These are phyloP conservation scores for Nakaseomyces sp. DNA, from an alignment of 1,139 yeast species.

Conservation along the genomic window DNA sequence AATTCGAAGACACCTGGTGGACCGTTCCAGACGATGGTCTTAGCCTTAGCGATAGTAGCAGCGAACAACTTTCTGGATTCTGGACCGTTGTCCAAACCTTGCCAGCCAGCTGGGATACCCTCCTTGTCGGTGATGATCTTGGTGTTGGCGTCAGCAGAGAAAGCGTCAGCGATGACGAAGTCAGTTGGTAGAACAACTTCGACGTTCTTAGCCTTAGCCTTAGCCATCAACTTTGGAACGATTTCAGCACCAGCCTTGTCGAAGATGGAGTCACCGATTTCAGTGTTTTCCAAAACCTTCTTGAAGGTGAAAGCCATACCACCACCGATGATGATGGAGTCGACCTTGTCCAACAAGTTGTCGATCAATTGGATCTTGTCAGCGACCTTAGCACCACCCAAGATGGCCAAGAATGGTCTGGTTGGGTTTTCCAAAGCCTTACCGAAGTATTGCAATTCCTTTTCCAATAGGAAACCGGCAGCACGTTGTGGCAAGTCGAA, in stretches of 20 bases:
- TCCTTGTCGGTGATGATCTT: constrained; percentile 73
- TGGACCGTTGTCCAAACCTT: constrained; percentile 94
- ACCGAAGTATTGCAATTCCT: constrained; percentile 92
- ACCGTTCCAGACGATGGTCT: constrained; percentile 98
- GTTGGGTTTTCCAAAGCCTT: constrained; percentile 95
- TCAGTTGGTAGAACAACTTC: constrained; percentile 88
- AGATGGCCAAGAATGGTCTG: constrained; percentile 94
- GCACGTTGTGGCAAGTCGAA: constrained; percentile 88
- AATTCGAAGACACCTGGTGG: constrained; percentile 99
- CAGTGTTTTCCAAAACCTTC: constrained; percentile 75
- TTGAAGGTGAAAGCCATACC: constrained; percentile 99
- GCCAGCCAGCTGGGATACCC: constrained; percentile 90
- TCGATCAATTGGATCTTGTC: constrained; percentile 97
- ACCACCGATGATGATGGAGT: constrained; percentile 89
- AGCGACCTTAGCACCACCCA: constrained; percentile 97
- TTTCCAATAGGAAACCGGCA: constrained; percentile 93
- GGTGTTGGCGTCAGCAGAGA: constrained; percentile 78
- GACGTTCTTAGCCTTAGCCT: constrained; percentile 91
- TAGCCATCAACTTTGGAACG: constrained; percentile 78
- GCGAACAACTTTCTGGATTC: constrained; percentile 69
- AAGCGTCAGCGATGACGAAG: constrained; percentile 88
- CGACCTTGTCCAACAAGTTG: constrained; percentile 90
- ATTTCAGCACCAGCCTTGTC: constrained; percentile 91
- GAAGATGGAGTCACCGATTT: constrained; percentile 81
- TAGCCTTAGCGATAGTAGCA: constrained; percentile 76